These are phyloP conservation scores for Vitis riparia DNA, from an alignment of 164 flowering plant genomes.

Conservation along the genomic window DNA sequence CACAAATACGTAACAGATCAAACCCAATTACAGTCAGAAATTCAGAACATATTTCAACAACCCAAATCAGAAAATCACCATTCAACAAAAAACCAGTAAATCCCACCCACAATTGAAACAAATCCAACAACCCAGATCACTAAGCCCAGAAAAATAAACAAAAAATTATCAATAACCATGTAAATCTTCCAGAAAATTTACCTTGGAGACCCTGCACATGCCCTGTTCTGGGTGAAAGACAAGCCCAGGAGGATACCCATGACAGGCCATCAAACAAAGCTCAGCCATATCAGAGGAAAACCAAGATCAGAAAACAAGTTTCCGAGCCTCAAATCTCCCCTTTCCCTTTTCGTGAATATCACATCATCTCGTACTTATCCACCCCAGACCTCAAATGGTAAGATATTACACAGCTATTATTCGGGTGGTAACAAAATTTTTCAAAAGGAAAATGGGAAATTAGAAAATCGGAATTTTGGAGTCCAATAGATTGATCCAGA, in stretches of 20 bases:
- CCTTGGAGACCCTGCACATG: conserved; percentile 36
- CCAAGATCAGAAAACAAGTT: conserved; percentile 28
- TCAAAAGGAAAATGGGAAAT: neutral
- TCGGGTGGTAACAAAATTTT: neutral
- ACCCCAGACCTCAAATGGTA: conserved; percentile 9
- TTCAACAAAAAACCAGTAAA: neutral
- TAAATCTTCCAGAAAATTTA: conserved; percentile 6
- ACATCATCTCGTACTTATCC: conserved; percentile 25
- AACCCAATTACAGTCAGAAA: neutral
- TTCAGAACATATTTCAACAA: neutral
- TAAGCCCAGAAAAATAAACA: neutral
- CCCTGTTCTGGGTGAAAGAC: conserved; percentile 36
- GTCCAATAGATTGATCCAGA: neutral
- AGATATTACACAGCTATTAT: too few relatives aligned
- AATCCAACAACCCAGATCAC: conserved; percentile 2
- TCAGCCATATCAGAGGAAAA: conserved; percentile 31
- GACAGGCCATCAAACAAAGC: conserved; percentile 59
- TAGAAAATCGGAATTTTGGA: conserved; percentile 1
- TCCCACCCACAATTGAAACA: neutral
- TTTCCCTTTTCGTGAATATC: neutral
- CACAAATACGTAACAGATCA: too few relatives aligned
- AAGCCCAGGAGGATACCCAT: conserved; percentile 36
- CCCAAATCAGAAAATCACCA: neutral
- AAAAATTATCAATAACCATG: conserved; percentile 26
- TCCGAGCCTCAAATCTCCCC: conserved; percentile 15